Base-by-base conservation (phyloP, 495 filamentous ascomycete genomes). In the Amniculicola lignicola region DNA sequence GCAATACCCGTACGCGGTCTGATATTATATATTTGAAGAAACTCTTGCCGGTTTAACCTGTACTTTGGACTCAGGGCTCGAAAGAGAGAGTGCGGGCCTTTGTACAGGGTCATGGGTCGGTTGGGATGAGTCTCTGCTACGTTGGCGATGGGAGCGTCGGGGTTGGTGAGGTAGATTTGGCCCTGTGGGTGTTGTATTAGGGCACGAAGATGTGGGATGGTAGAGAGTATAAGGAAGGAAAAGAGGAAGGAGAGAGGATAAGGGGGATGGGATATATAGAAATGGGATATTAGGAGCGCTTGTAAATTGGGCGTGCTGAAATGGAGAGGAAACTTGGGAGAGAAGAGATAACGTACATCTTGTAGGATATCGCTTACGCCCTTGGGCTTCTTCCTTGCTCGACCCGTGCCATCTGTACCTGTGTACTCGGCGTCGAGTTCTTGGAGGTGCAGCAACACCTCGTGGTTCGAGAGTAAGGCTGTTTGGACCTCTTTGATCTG, bases 401-500 rank as follows among this genome's bases (percentile, higher is more conserved):
- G 54, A 2, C 27, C 29, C 22, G 29, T 51, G 33, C 44, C 51
- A 36, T 64, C 56, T 12, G 25, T 40, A 25, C 46, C 56, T 39
- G 7, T 15, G 38, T 64, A 57, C 29, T 64, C 61, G 41, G 43
- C 61, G 19, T 52, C 44, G 47, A 51, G 37, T 10, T 12, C 18
- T 19, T 25, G 43, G 36, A 64, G 56, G 56, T 60, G 56, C 11
- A 55, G 39, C 39, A 60, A 46, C 9, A 64, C 48, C 57, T 64
- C 61, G 51, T 60, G 52, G 56, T 64, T 64, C 6, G 61, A 45
- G 21, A 64, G 56, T 45, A 64, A 39, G 1, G 51, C 55, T 12
- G 51, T 52, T 54, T 64, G 61, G 43, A 52, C 18, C 14, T 51
- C 31, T 43, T 60, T 59, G 51, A 64, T 64, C 61, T 64, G 29